Conservation (phyloP, 371 early-diverging fungal species). For the Entomophthora muscae region DNA sequence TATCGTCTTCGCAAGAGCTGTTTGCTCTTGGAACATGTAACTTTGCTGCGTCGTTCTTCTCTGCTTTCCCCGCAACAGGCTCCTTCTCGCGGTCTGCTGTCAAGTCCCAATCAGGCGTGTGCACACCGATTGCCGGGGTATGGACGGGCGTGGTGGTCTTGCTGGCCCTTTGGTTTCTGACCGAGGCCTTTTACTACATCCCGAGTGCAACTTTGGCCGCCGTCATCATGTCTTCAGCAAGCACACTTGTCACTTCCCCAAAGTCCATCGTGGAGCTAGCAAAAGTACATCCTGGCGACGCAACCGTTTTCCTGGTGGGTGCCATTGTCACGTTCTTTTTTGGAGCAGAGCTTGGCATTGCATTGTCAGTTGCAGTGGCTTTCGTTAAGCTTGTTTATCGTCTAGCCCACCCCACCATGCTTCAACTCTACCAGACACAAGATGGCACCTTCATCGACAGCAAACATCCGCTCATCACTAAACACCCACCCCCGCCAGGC, state of each 20-base stretch:
- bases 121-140: conserved; percentile 53
- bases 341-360: conserved; percentile 50
- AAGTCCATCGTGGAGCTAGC: neutral
- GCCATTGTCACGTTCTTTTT: conserved; percentile 43
- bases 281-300: neutral
- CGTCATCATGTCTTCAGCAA: conserved; percentile 27
- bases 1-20: conserved; percentile 44
- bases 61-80: conserved; percentile 65
- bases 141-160: conserved; percentile 57
- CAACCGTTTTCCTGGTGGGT: conserved; percentile 13
- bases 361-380: conserved; percentile 36
- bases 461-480: neutral
- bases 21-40: conserved; percentile 65
- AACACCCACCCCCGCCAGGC: conserved; percentile 23
- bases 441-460: conserved; percentile 11
- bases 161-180: conserved; percentile 50
- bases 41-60: conserved; percentile 58
- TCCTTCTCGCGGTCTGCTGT: conserved; percentile 69
- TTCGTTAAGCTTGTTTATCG: conserved; percentile 42
- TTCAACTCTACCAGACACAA: conserved; percentile 9
- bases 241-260: neutral
- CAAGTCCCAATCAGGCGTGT: conserved; percentile 19
- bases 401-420: conserved; percentile 41
- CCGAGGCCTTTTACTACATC: conserved; percentile 68
- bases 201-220: conserved; percentile 47